Evolutionary conservation across 1,284 basidiomycete species (phyloP).

Genomic region (Rhizoctonia solani): DNA sequence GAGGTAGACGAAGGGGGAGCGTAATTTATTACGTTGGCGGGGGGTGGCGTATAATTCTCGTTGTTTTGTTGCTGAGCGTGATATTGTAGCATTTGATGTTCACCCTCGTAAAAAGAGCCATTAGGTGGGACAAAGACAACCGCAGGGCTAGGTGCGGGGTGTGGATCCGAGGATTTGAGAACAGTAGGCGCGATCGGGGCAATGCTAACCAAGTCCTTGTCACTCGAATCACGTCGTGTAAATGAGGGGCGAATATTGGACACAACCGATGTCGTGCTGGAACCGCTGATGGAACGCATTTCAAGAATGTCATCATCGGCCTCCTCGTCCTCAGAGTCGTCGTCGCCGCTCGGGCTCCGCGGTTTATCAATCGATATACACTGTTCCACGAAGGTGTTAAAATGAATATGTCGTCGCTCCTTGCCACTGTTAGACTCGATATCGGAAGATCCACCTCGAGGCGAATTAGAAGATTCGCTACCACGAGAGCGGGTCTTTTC

Average conservation of each 20-base stretch:
- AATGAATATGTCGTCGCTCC: constrained; percentile 74
- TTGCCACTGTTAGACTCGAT: constrained; percentile 49
- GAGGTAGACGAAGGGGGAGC: constrained; percentile 41
- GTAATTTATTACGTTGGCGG: constrained; percentile 7
- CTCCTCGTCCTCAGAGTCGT: constrained; percentile 38
- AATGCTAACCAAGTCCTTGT: constrained; percentile 78
- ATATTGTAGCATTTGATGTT: constrained; percentile 20
- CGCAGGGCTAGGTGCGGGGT: constrained; percentile 43
- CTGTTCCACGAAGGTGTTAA: constrained; percentile 98
- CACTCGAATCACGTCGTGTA: constrained; percentile 38
- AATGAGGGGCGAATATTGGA: constrained; percentile 27
- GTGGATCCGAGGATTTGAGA: constrained; percentile 69
- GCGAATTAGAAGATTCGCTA: constrained; percentile 31
- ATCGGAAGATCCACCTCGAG: constrained; percentile 18
- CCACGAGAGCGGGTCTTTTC: neutral
- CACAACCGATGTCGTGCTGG: constrained; percentile 9
- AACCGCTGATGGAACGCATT: constrained; percentile 30
- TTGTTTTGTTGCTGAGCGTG: constrained; percentile 17
- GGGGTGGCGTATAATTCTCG: neutral
- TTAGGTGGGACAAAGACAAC: constrained; percentile 52
- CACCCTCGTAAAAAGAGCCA: constrained; percentile 36
- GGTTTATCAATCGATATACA: constrained; percentile 82
- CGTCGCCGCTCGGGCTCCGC: constrained; percentile 22
- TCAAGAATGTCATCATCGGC: constrained; percentile 40
- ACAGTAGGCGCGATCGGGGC: constrained; percentile 93